Base-by-base conservation (phyloP, 768 basidiomycete genomes). In the Tulasnella sp. region DNA sequence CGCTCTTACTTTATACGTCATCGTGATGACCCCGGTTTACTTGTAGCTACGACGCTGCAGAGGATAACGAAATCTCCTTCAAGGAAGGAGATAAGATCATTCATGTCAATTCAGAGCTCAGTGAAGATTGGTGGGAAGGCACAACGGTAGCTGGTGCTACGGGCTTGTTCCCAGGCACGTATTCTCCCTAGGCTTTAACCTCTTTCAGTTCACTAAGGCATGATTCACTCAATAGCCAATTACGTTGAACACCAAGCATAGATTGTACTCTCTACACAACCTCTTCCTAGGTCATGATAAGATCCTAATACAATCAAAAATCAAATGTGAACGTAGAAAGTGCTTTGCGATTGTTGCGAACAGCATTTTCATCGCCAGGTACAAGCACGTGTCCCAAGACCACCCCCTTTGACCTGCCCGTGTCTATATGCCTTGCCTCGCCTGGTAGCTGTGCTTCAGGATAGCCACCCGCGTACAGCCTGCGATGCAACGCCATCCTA, bases 111-210 rank as follows among this genome's bases (percentile, higher is more conserved):
- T 81, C 84, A 54, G 82, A 80, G 4, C 53, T 61, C n/a, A 83
- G 81, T 8, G 88, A 90, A n/a, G 89, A 89, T 64, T 92, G 89
- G 90, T 92, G 89, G 89, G 76, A 82, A 63, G 88, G 89, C 2
- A 78, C 71, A 65, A 78, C 80, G 64, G 50, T 67, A 30, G 74
- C 55, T 84, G 84, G 57, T 1, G 72, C 78, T 41, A 66, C 74
- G 50, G 88, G 87, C 21, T 72, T 87, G 66, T 89, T 89, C 79
- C 86, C 87, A 63, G 84, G 85, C 87, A 63, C 44, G 80, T 34
- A 19, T 15, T 15, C 53, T 19, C n/a, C 41, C 15, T 22, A 19
- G 17, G 10, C 3, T 24, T 17, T 45, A 5, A 17, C 3, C 5
- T 12, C 19, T 21, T 4, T 34, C 48, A 9, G 17, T 11, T 2